Evolutionary conservation across 257 asterid species (phyloP), one percentile per base, ranked within the genome.

Genomic region (Solanum pimpinellifolium): DNA sequence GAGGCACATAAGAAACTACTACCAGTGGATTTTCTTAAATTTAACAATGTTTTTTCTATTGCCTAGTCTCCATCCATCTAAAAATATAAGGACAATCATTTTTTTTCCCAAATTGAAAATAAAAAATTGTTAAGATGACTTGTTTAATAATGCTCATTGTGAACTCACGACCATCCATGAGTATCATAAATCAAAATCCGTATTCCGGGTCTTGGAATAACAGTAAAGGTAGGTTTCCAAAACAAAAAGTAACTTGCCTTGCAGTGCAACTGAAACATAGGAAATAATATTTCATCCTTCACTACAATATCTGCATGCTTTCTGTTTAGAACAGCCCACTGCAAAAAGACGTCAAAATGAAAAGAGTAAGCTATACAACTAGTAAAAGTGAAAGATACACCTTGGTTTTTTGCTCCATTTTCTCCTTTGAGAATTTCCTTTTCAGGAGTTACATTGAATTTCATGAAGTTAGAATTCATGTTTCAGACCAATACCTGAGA

Each of bases 241-340:
- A 35, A 82, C 78, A 37, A 62, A 84, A 74, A 46, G 87, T 23
- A 44, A 87, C 98, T 91, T 91, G 92, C 99, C 99, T 94, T 93
- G 96, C 99, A 97, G 90, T 97, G 98, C 91, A 77, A 84, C 90
- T 93, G 98, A 91, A 96, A 97, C 88, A 92, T 90, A 60, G 97
- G 98, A 90, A 96, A 93, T 66, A 96, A 94, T 76, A 90, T 89
- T 80, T 96, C 92, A 88, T 97, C 99, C 85, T 93, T 92, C 90
- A 94, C 94, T 39, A 95, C 96, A 92, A 91, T 86, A 90, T 92
- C 91, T 11, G 99, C 99, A 87, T 97, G 99, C 90, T 96, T 96
- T 92, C 98, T 93, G 89, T 93, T 97, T 88, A 97, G 90, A 87
- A 95, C 98, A 85, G 91, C 99, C 99, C 99, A 97, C 99, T 97